Conservation (phyloP, 2,329 filamentous ascomycete genomes). For the Aspergillus novoparasiticus region DNA sequence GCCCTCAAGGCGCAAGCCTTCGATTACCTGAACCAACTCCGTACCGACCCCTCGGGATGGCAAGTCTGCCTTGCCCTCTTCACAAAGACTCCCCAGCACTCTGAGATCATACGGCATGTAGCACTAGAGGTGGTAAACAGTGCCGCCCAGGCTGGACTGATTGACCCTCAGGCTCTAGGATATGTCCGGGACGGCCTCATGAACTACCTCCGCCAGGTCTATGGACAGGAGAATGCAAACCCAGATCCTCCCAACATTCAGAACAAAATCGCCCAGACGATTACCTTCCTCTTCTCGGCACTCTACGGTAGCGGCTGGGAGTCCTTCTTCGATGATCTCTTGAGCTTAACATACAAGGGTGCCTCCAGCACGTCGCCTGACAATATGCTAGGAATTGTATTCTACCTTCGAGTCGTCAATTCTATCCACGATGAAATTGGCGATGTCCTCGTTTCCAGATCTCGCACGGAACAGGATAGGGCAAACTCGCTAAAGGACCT, state of each 20-base stretch:
- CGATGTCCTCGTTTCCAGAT: constrained; percentile 81
- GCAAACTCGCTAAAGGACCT: constrained; percentile 91
- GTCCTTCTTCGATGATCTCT: constrained; percentile 86
- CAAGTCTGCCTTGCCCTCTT: constrained; percentile 87
- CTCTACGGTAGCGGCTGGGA: constrained; percentile 87
- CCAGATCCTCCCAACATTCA: constrained; percentile 78
- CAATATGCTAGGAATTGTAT: constrained; percentile 74
- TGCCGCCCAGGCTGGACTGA: constrained; percentile 76
- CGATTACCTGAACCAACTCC: constrained; percentile 67
- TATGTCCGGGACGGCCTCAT: constrained; percentile 81
- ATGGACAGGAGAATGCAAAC: constrained; percentile 60
- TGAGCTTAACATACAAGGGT: constrained; percentile 69
- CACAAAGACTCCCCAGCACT: constrained; percentile 71
- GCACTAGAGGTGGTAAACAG: constrained; percentile 92
- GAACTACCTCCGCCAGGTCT: constrained; percentile 76
- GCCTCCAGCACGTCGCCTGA: constrained; percentile 61
- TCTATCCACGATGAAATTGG: constrained; percentile 98
- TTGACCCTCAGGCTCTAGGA: constrained; percentile 71
- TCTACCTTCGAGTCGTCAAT: constrained; percentile 85
- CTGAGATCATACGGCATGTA: constrained; percentile 84
- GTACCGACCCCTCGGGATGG: constrained; percentile 82
- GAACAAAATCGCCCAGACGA: constrained; percentile 94
- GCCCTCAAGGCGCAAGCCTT: constrained; percentile 75
- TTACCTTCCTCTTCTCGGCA: constrained; percentile 89
- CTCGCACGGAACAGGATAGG: constrained; percentile 76